Evolutionary conservation across 495 filamentous ascomycete species (phyloP), one percentile per base, ranked within the genome.

Genomic region (Aspergillus heteromorphus): DNA sequence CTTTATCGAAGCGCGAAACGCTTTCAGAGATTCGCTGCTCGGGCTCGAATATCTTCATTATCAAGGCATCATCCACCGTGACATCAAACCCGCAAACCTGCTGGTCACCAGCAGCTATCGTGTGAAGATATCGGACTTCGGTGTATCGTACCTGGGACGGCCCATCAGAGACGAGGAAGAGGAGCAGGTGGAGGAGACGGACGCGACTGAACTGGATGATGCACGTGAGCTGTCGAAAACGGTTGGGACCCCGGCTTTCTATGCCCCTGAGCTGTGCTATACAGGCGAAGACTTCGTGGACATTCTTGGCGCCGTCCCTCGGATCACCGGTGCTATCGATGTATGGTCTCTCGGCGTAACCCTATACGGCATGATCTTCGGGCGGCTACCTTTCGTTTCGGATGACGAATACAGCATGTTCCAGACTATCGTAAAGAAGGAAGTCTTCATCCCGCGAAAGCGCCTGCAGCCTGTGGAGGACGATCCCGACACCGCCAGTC

Each of bases 91-190:
- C 0, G 91, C 92, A n/a, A 99, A 99, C 67, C 79, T 99, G 5
- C 78, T 99, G 7, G 87, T 91, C 73, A 95, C 91, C 5, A 81
- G 78, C 53, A 87, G 91, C 59, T 82, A 91, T 62, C 83, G 87
- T 11, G 88, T 96, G 57, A 99, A 97, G 76, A 99, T 99, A 45
- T 97, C 93, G n/a, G 93, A 99, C 65, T 99, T 99, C 73, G 93
- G 93, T 25, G 93, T 99, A 4, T 97, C 93, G 0, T 99, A 97
- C 68, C 85, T 97, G 41, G 95, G 93, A 18, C 82, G 88, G 48
- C 88, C 89, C 0, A 85, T 91, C 54, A 75, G 87, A 50, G 87
- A 88, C 55, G 88, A 92, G 51, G 77, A 84, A 10, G 84, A 87
- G 61, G 89, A 92, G 57, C 83, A 87, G 40, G 75, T 91, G 16